These are phyloP conservation scores for Penicillium aurantiogriseum DNA, from an alignment of 2,329 filamentous ascomycete genomes.

Conservation along the genomic window DNA sequence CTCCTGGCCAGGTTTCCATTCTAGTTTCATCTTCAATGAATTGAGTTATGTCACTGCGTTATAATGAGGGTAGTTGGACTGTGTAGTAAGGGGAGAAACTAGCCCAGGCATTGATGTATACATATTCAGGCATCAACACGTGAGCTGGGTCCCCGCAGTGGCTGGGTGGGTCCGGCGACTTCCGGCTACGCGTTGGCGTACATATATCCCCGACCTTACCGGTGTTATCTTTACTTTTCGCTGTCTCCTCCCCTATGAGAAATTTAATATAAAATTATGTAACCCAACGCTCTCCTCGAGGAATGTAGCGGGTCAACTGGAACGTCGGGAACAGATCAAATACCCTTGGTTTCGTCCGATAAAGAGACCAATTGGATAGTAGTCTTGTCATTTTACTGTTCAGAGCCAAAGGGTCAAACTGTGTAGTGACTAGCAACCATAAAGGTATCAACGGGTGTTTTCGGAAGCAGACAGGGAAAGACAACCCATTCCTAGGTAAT, in stretches of 20 bases:
- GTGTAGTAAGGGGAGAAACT: background rate
- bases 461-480: background rate
- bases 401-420: background rate
- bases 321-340: background rate
- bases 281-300: too few species aligned
- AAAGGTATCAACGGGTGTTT: background rate
- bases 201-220: too few species aligned
- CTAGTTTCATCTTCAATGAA: background rate
- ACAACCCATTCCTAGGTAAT: background rate
- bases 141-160: too few species aligned
- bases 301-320: background rate
- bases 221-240: background rate
- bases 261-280: background rate
- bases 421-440: background rate
- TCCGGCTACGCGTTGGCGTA: background rate
- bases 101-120: too few species aligned
- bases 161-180: background rate
- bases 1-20: background rate
- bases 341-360: background rate
- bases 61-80: background rate
- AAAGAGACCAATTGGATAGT: background rate
- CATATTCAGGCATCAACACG: too few species aligned
- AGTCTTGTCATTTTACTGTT: too few species aligned
- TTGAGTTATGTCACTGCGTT: too few species aligned
- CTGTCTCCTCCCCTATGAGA: background rate